Evolutionary conservation across 441 rosid genomes (phyloP).

Genomic region (Populus hybrid): DNA sequence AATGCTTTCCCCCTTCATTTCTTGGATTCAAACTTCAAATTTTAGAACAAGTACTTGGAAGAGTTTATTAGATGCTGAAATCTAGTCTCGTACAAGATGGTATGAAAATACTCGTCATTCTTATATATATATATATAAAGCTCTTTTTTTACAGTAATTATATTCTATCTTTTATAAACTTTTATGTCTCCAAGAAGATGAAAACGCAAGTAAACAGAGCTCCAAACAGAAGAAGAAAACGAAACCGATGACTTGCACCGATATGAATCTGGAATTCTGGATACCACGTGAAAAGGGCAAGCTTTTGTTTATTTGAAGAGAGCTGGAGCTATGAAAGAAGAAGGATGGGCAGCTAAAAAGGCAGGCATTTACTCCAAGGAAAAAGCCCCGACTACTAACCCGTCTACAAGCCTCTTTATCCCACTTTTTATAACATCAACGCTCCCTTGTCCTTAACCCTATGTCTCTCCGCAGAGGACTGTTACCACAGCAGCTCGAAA

Average conservation of each 20-base stretch:
- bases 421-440: slow-evolving; percentile 19
- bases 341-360: background rate
- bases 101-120: background rate
- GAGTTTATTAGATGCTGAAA: background rate
- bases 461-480: background rate
- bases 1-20: background rate
- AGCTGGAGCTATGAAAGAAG: background rate
- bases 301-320: background rate
- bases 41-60: background rate
- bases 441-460: slow-evolving; percentile 21
- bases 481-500: slow-evolving; percentile 17
- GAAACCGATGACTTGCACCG: background rate
- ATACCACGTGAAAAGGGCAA: background rate
- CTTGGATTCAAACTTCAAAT: background rate
- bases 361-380: slow-evolving; percentile 1
- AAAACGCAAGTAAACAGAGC: no score
- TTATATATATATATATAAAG: no score
- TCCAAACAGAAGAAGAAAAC: no score
- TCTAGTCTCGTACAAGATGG: background rate
- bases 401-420: slow-evolving; percentile 5
- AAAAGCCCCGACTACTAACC: background rate
- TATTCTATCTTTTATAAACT: background rate
- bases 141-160: background rate
- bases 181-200: no score
- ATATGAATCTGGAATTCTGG: background rate